Percentiles rank a stretch among this genome's conserved stretches.
phyloP scores from a whole-genome alignment of 1,284 basidiomycete species.

The Meira nashicola region DNA sequence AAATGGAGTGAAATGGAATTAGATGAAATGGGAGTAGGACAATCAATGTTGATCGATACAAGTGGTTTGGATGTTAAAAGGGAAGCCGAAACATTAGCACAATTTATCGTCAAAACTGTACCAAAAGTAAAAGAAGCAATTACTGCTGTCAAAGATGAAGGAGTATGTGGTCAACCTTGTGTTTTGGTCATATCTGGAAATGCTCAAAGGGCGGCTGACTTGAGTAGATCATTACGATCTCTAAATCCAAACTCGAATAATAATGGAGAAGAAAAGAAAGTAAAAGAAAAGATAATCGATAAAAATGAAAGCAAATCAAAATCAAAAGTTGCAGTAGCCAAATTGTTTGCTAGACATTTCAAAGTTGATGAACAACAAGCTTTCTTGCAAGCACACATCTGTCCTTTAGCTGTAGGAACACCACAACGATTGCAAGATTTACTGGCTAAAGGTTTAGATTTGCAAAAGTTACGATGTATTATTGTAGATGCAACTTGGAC shows the following conservation, averaged over 20 bases:
- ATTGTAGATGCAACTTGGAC: slow-evolving; percentile 45
- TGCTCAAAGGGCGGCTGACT: slow-evolving; percentile 42
- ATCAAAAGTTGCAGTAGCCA: slow-evolving; percentile 30
- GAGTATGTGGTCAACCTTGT: slow-evolving; percentile 19
- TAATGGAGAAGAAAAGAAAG: not conserved
- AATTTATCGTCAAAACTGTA: not conserved
- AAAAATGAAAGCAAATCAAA: not conserved
- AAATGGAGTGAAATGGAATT: slow-evolving; percentile 43
- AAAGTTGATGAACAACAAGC: slow-evolving; percentile 22
- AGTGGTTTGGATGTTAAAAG: slow-evolving; percentile 16
- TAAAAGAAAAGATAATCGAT: too few relatives aligned
- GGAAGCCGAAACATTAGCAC: not conserved
- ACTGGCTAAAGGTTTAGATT: slow-evolving; percentile 24
- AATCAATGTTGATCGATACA: slow-evolving; percentile 31
- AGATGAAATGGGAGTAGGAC: slow-evolving; percentile 26
- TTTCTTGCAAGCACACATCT: slow-evolving; percentile 33
- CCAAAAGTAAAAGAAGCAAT: not conserved
- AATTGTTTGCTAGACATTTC: slow-evolving; percentile 50
- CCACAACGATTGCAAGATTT: slow-evolving; percentile 38
- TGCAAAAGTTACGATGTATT: slow-evolving; percentile 29
- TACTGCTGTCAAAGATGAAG: not conserved
- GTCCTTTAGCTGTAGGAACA: slow-evolving; percentile 43
- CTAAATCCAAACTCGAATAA: slow-evolving; percentile 20
- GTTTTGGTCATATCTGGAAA: slow-evolving; percentile 42
- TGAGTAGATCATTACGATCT: slow-evolving; percentile 28